Evolutionary conservation across 2,329 filamentous ascomycete genomes (phyloP).

Genomic region (Macrophomina tecta): DNA sequence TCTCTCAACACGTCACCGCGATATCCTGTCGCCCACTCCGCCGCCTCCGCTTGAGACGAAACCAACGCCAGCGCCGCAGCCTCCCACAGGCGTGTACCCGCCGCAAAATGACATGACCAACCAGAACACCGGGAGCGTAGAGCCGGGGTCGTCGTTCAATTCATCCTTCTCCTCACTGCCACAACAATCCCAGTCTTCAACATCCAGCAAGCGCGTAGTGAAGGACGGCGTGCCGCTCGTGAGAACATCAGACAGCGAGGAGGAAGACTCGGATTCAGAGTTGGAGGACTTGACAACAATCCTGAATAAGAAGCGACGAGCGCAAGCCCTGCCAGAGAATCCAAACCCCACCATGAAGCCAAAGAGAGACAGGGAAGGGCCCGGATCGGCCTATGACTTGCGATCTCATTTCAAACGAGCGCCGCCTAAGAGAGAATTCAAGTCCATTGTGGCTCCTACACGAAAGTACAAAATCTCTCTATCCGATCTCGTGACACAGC

Average conservation of each 20-base stretch:
- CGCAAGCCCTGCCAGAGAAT: constrained; percentile 34
- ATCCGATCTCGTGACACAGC: constrained; percentile 44
- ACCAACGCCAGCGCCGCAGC: not conserved
- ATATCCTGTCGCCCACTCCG: not conserved
- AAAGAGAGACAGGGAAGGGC: constrained; percentile 29
- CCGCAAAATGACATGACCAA: not conserved
- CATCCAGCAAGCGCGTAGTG: constrained; percentile 57
- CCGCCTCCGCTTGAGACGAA: not conserved
- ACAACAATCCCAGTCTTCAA: constrained; percentile 28
- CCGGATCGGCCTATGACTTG: not conserved
- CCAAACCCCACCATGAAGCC: constrained; percentile 35
- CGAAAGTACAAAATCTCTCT: constrained; percentile 46
- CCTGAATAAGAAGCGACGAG: constrained; percentile 28
- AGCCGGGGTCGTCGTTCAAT: constrained; percentile 22
- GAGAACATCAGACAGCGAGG: constrained; percentile 74
- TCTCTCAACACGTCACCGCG: not conserved
- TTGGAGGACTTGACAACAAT: constrained; percentile 49
- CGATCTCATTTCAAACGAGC: constrained; percentile 6
- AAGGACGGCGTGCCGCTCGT: constrained; percentile 60
- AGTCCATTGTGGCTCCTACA: not conserved
- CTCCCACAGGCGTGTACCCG: not conserved
- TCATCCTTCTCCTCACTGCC: constrained; percentile 39
- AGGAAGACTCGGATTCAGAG: constrained; percentile 48
- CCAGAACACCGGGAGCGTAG: not conserved
- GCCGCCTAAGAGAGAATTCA: not conserved